Evolutionary conservation across 2,329 filamentous ascomycete species (phyloP), one percentile per base, ranked within the genome.

Genomic region (Ophiostoma ips): DNA sequence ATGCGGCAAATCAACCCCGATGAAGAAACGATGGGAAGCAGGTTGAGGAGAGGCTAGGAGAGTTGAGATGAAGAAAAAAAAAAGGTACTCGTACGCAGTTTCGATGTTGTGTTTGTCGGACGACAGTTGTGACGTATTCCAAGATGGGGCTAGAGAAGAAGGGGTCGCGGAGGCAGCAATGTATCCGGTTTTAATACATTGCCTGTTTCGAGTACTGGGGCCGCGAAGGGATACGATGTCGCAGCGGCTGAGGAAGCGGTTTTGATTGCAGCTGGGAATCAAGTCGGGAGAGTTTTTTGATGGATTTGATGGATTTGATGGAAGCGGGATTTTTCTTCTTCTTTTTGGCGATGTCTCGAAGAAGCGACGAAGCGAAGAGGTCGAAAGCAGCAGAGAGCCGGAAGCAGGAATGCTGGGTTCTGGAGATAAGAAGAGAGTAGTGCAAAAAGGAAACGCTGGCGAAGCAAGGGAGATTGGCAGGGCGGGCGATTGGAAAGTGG

Each of bases 91-190:
- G n/a, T n/a, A 48, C 31, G 24, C 24, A 28, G 24, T 28, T 48
- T 48, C 35, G 24, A 48, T 43, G 37, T 43, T 30, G 47, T 41
- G 35, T 35, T 48, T n/a, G 24, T 24, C 46, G 36, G 46, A 48
- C 24, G 46, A 48, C 35, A 30, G n/a, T 5, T 40, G 46, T 48
- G 46, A 48, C 46, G 46, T 40, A 40, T 40, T 30, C 36, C 40
- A 48, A 36, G 10, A 48, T 28, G 46, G 36, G n/a, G 33, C 35
- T 40, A 48, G 46, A 16, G 36, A 24, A 30, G 33, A 12, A 5
- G 33, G 33, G 33, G 15, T 12, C 10, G 33, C 33, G 5, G 24
- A 28, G 24, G 24, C 24, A 28, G 24, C 24, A 34, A 4, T n/a
- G n/a, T n/a, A n/a, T n/a, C n/a, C n/a, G n/a, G n/a, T n/a, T 28